Evolutionary conservation across 371 early-diverging fungal species (phyloP).

Genomic region (Rhizopus sp.): DNA sequence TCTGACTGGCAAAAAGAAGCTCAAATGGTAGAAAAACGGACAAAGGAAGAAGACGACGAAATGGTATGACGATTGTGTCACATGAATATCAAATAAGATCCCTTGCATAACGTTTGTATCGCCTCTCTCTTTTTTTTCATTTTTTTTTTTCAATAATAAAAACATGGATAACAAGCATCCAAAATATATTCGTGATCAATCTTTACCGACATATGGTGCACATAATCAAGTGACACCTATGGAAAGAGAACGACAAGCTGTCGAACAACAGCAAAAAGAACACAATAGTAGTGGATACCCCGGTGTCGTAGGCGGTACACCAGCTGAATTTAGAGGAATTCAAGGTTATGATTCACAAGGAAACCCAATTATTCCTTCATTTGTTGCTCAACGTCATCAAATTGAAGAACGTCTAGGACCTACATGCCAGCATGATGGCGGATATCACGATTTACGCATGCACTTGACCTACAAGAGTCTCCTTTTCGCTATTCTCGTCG

Average conservation of each 20-base stretch:
- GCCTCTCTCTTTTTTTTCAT: slow-evolving; percentile 2
- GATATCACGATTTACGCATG: slow-evolving; percentile 49
- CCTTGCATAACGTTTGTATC: not conserved
- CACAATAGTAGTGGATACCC: slow-evolving; percentile 28
- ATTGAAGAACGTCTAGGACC: slow-evolving; percentile 43
- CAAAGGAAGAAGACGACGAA: slow-evolving; percentile 22
- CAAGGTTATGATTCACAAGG: slow-evolving; percentile 44
- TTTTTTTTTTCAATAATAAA: slow-evolving; percentile 1
- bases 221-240: slow-evolving; percentile 10
- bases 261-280: slow-evolving; percentile 9
- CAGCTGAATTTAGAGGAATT: slow-evolving; percentile 24
- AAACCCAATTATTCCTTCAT: slow-evolving; percentile 35
- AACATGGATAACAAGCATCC: slow-evolving; percentile 19
- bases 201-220: slow-evolving; percentile 14
- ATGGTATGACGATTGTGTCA: not conserved
- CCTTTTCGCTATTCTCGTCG: slow-evolving; percentile 34
- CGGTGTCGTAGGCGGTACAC: slow-evolving; percentile 37
- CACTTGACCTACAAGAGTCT: slow-evolving; percentile 36
- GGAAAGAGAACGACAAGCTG: slow-evolving; percentile 15
- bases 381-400: slow-evolving; percentile 40
- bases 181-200: not conserved
- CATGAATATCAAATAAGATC: not conserved
- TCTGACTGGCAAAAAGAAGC: slow-evolving; percentile 41
- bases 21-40: slow-evolving; percentile 21
- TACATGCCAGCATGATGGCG: slow-evolving; percentile 28